Evolutionary conservation across 345 rosid genomes (phyloP).

Genomic region (Stellera chamaejasme): DNA sequence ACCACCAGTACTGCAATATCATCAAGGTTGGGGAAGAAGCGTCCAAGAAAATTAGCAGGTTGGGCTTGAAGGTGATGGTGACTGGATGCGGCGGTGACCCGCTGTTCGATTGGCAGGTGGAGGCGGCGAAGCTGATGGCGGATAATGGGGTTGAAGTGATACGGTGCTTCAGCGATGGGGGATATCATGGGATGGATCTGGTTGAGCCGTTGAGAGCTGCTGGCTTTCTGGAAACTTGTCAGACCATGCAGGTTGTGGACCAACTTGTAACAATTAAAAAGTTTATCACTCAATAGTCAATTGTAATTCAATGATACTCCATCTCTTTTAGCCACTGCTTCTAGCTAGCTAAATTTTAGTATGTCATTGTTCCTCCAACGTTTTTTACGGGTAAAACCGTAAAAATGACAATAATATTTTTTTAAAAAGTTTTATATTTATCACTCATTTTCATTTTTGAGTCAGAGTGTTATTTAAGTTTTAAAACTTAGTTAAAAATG

Average conservation of each 20-base stretch:
- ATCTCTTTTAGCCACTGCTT: too few species aligned
- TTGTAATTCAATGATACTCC: too few species aligned
- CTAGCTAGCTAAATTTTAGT: too few species aligned
- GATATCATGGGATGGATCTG: conserved; percentile 31
- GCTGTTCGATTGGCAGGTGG: conserved; percentile 39
- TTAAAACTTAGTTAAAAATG: too few species aligned
- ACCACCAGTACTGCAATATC: conserved; percentile 57
- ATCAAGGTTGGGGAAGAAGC: conserved; percentile 19
- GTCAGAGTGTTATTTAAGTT: too few species aligned
- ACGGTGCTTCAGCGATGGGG: conserved; percentile 22
- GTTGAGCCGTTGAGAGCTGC: conserved; percentile 13
- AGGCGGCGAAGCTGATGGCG: conserved; percentile 26
- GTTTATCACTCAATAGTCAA: too few species aligned
- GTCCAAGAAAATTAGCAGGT: neutral
- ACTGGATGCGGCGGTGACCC: conserved; percentile 39
- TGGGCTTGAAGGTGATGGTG: conserved; percentile 41
- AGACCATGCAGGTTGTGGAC: conserved; percentile 5
- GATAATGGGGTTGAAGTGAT: conserved; percentile 31
- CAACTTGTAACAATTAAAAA: too few species aligned
- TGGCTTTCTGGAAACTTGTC: neutral
- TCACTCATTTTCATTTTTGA: too few species aligned
- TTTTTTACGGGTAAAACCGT: too few species aligned
- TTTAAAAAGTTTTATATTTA: too few species aligned
- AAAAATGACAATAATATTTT: too few species aligned
- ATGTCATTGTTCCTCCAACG: too few species aligned